Evolutionary conservation across 2,329 filamentous ascomycete genomes (phyloP), one percentile per base, ranked within the genome.

Genomic region (Monosporascus cannonballus): DNA sequence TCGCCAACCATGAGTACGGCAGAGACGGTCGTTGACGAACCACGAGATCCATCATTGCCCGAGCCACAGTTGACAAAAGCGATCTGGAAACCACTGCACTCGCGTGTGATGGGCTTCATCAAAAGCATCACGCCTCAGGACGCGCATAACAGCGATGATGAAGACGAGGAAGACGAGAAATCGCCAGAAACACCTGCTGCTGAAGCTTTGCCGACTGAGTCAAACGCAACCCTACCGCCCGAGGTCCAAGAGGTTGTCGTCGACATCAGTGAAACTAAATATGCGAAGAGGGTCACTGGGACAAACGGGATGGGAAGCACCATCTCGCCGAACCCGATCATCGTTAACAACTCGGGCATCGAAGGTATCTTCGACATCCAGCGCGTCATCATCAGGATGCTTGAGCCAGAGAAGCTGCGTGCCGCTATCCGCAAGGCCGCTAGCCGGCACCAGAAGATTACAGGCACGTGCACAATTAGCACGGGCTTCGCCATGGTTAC

Each of bases 301-400:
- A 24, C 46, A 9, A 50, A 56, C n/a, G 53, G 56, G 7, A 49
- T 56, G 15, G 52, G 61, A 14, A 59, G 54, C 36, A 68, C 62
- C 54, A 66, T 67, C 44, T 69, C 62, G 7, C 67, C 66, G 20
- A 68, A 68, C 52, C 67, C 66, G 34, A 68, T 69, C 49, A 51
- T 56, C 6, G 36, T 59, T 4, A 59, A 54, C 30, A 60, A 56
- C 30, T 57, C 56, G 3, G 56, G 58, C 8, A 60, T 60, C 24
- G 58, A 60, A 27, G 54, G 58, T 22, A 25, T 52, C 1, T 59
- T 67, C 22, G 56, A 54, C 7, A 78, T 77, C 59, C 75, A 75
- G 0, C 64, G 74, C 50, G 60, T 78, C 3, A 67, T 79, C 1
- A 55, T 76, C 1, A 76, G 65, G 72, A 75, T 50, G 69, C 67